phyloP scores from a whole-genome alignment of 805 yeast species.

The Schizosaccharomyces octosporus region DNA sequence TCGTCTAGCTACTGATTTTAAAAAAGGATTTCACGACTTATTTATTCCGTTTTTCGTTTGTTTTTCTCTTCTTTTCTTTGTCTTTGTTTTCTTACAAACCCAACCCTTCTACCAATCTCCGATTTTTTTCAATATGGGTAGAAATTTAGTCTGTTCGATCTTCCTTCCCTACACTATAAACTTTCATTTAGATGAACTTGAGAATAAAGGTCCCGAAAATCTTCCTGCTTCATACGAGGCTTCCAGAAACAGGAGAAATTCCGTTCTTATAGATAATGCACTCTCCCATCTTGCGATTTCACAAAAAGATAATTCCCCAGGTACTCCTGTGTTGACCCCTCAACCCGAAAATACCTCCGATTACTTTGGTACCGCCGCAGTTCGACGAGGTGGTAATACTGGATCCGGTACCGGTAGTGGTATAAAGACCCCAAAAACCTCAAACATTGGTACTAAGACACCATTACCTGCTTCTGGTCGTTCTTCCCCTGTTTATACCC shows the following conservation, averaged over 20 bases:
- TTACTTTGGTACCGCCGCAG: background rate
- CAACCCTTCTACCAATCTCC: background rate
- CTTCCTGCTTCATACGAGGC: background rate
- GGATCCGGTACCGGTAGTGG: background rate
- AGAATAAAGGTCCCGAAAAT: background rate
- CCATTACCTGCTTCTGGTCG: background rate
- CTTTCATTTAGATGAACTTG: background rate
- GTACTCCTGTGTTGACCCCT: background rate
- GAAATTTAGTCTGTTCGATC: background rate
- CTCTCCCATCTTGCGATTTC: background rate
- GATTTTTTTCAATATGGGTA: background rate
- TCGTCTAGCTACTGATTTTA: too few species aligned
- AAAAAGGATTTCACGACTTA: too few species aligned
- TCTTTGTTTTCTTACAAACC: background rate
- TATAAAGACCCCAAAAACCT: background rate
- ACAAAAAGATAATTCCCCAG: background rate
- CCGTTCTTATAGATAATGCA: background rate
- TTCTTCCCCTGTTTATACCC: conserved; percentile 4
- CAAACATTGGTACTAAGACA: background rate
- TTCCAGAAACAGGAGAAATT: background rate
- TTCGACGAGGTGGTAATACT: background rate
- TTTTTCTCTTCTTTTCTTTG: background rate
- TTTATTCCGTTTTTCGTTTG: too few species aligned
- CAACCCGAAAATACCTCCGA: background rate
- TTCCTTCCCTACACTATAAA: background rate